Base-by-base conservation (phyloP, 106 monocot genomes). In the Acorus gramineus region DNA sequence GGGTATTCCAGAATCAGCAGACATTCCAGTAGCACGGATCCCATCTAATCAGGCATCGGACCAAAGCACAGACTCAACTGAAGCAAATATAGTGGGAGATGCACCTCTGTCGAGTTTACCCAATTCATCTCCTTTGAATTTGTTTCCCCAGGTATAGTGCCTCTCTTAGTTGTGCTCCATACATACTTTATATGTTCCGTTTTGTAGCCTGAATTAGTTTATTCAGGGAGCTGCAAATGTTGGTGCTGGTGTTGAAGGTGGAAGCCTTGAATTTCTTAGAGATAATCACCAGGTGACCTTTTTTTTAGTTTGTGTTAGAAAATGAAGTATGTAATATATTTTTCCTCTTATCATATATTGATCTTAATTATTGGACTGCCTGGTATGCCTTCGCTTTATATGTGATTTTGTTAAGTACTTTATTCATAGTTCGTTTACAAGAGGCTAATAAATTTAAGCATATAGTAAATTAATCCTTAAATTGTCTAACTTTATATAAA, bases 181-280 rank as follows among this genome's bases (percentile, higher is more conserved):
- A 44, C 10, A 13, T 12, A 65, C 14, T 14, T 50, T 2, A 4
- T 50, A 42, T 6, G 8, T 58, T 13, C 10, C 14, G 7, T 47
- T 10, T 11, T 5, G 52, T 53, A 28, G 64, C 50, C 54, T 5
- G 2, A 12, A 54, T 56, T 48, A 42, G 43, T 44, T 42, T 42
- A 5, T 68, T 47, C 67, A 92, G 84, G 87, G 70, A 9, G 62
- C 46, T 66, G 61, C 83, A 2, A 71, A 12, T 55, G 6, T 44
- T 43, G 82, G 84, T 72, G 74, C 64, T n/a, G 83, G 69, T 76
- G 76, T 77, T 78, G 85, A 79, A 11, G 76, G 61, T 73, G 92
- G 98, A 42, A 68, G 81, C 66, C 92, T 99, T 64, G 98, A 89
- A 56, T 99, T 99, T 51, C 83, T 99, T 57, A 85, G 98, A 67